phyloP scores from a whole-genome alignment of 1,139 yeast genomes.

The Taphrina deformans region DNA sequence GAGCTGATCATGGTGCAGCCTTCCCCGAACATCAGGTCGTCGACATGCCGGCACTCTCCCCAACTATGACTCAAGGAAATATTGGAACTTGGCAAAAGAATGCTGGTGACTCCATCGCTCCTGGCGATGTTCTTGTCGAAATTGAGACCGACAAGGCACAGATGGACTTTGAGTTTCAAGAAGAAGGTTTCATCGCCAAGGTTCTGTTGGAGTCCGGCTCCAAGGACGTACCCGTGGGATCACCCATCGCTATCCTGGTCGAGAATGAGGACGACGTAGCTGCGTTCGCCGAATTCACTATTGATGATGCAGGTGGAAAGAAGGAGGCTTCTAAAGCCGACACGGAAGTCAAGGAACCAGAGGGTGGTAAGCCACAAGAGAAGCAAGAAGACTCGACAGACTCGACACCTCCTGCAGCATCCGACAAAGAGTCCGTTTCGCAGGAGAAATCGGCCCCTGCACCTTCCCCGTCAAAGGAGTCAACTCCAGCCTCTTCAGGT shows the following conservation, averaged over 20 bases:
- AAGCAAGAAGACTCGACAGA: constrained; percentile 27
- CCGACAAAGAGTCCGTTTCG: constrained; percentile 38
- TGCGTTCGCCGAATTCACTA: constrained; percentile 82
- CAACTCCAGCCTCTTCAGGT: constrained; percentile 45
- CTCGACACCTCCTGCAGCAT: constrained; percentile 38
- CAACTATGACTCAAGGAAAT: constrained; percentile 98
- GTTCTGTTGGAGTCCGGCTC: constrained; percentile 82
- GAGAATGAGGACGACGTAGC: constrained; percentile 81
- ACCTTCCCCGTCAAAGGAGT: constrained; percentile 37
- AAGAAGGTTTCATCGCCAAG: constrained; percentile 93
- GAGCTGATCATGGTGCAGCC: constrained; percentile 42
- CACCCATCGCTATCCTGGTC: constrained; percentile 93
- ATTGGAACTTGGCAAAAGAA: constrained; percentile 86
- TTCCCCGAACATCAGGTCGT: constrained; percentile 62
- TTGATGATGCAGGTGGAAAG: constrained; percentile 62
- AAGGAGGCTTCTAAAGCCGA: constrained; percentile 24
- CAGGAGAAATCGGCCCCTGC: constrained; percentile 38
- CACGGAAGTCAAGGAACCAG: constrained; percentile 23
- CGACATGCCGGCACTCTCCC: constrained; percentile 96
- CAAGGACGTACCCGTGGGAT: constrained; percentile 84
- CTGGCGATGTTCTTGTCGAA: constrained; percentile 95
- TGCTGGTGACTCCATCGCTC: constrained; percentile 72
- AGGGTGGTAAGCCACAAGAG: constrained; percentile 34
- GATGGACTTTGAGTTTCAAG: constrained; percentile 99
- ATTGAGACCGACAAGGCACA: constrained; percentile 98